Base-by-base conservation (phyloP, 257 asterid genomes). In the Scutellaria minor region DNA sequence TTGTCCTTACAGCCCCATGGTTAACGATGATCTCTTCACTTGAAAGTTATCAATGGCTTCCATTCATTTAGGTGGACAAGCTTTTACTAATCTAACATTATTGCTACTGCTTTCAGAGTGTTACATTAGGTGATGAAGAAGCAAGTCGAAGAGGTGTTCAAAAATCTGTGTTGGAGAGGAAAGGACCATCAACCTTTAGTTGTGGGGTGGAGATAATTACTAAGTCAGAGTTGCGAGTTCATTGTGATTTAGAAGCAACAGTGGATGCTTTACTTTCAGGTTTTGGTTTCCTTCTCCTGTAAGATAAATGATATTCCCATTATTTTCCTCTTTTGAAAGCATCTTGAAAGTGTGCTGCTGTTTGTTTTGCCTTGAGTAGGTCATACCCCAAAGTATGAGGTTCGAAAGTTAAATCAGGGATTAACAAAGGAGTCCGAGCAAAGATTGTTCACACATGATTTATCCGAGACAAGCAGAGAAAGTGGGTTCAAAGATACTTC, bases 51-150 rank as follows among this genome's bases (percentile, higher is more conserved):
- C 66, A 9, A 12, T 24, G 35, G 15, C 39, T 52, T 56, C 41
- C 41, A 42, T 67, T 72, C 37, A 64, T 62, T 72, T 71, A 51
- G 48, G 68, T 64, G 58, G 65, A 56, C 2, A 5, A 41, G 35
- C 9, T 47, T 64, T 60, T 10, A 48, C 39, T 6, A 42, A 72
- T 52, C 60, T 64, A 73, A 80, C 74, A 54, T 76, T 70, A 12
- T 72, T 51, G 55, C 74, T 15, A 59, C 68, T 72, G 74, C 74
- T 80, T 82, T 68, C 89, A 94, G 99, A 94, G 98, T 73, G 99
- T 94, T 73, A 94, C 99, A 6, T 78, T 94, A 66, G 99, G 97
- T 18, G 99, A 94, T 85, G 99, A 94, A 87, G 98, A 94, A 84
- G 99, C 99, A 62, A 91, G 90, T 80, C 84, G 99, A 56, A 86